A percentile compares a stretch with the other conserved stretches of the same genome.
Evolutionary conservation across 1,284 basidiomycete genomes (phyloP).

Genomic region (Apiotrichum porosum): DNA sequence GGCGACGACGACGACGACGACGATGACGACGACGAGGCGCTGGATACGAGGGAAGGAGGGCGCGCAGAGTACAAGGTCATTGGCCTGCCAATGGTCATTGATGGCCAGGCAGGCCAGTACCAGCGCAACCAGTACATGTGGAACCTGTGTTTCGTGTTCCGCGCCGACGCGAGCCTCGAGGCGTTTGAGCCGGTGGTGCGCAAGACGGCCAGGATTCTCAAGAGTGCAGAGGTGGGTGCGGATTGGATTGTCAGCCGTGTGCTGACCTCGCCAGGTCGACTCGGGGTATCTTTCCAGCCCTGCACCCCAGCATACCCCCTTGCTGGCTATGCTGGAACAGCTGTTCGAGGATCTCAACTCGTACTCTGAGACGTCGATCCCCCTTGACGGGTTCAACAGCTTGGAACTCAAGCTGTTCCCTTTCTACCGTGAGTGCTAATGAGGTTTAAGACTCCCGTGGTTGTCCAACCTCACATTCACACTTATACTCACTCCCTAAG

Average conservation of each 20-base stretch:
- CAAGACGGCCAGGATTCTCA: constrained; percentile 85
- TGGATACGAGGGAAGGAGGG: not conserved
- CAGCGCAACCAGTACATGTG: constrained; percentile 85
- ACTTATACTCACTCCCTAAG: too few species aligned
- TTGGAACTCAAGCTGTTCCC: constrained; percentile 94
- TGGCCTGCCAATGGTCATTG: constrained; percentile 77
- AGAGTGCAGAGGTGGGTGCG: constrained; percentile 71
- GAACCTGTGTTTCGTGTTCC: constrained; percentile 96
- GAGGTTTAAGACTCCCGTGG: not conserved
- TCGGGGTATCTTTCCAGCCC: constrained; percentile 78
- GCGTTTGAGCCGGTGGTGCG: constrained; percentile 95
- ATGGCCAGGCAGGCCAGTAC: constrained; percentile 57
- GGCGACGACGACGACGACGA: constrained; percentile 21
- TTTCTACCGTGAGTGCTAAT: constrained; percentile 63
- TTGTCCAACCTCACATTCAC: not conserved
- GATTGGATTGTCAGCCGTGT: not conserved
- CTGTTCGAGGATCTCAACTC: constrained; percentile 96
- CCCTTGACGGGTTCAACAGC: constrained; percentile 81
- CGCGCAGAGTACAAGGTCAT: constrained; percentile 63
- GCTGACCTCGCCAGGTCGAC: constrained; percentile 62
- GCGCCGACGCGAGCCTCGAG: constrained; percentile 75
- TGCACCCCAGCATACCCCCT: constrained; percentile 59
- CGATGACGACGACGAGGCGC: constrained; percentile 11
- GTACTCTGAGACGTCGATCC: constrained; percentile 89
- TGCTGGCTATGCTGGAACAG: constrained; percentile 88